Evolutionary conservation across 208 protist genomes (phyloP), one percentile per base, ranked within the genome.

Genomic region (Acanthamoeba lenticulata): DNA sequence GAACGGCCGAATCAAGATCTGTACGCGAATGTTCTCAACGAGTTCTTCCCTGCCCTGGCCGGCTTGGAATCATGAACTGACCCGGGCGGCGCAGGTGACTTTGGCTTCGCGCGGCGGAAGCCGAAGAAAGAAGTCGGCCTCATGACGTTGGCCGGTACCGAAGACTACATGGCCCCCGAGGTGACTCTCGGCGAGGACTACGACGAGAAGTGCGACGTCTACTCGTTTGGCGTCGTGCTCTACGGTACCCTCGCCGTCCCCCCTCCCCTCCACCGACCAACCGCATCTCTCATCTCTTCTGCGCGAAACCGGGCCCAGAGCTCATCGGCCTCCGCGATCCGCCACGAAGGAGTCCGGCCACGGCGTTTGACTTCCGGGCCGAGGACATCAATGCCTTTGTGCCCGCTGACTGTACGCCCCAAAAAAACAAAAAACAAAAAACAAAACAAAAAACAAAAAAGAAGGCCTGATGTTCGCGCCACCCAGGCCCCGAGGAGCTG

Each of bases 151-250:
- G 79, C 45, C n/a, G 79, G 79, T 13, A 88, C 79, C 9, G 79
- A 88, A 42, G 79, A 88, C 29, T 88, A 88, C 79, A 85, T 85
- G 74, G 74, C 65, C 27, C 65, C 65, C 27, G 65, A 77, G 65
- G 74, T 85, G 6, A 85, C 47, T 57, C 47, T 88, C 3, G 79
- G 79, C n/a, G 79, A 88, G 47, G 79, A 88, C 79, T 88, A 88
- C 47, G 79, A 88, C 32, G 47, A 88, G 45, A 49, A n/a, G 7
- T 49, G 42, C 57, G 79, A 88, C 44, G 79, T 88, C 17, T 88
- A 60, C 29, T 24, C 13, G 38, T 88, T 57, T n/a, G 79, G 79
- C 6, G 79, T 88, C 15, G 79, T 88, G 9, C 79, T 88, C 6
- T 88, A 88, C n/a, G 79, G 79, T 88, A 60, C 34, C 19, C 62